A percentile compares a stretch with the other conserved stretches of the same genome.
Evolutionary conservation across 257 asterid genomes (phyloP).

Genomic region (Forsythia suspensa): DNA sequence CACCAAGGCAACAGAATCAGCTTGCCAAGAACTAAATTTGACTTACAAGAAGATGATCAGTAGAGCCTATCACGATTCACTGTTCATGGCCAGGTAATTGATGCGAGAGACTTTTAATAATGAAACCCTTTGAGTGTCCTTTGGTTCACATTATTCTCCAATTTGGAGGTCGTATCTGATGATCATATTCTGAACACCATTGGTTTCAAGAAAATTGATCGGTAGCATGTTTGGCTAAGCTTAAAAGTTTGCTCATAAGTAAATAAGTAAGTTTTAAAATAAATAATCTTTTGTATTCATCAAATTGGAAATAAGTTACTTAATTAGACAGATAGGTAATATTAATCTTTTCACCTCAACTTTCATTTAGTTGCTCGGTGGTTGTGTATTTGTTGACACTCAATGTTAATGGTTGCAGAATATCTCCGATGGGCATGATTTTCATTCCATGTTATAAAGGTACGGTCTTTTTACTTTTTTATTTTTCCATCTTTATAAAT

Average conservation of each 20-base stretch:
- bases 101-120: neutral
- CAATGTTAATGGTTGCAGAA: slow-evolving; percentile 44
- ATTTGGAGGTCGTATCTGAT: no score
- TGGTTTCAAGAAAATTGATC: neutral
- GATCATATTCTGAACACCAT: neutral
- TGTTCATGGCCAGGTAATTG: slow-evolving; percentile 91
- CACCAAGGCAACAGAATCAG: slow-evolving; percentile 71
- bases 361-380: neutral
- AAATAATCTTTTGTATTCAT: neutral
- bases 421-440: slow-evolving; percentile 95
- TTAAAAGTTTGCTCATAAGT: neutral
- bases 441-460: slow-evolving; percentile 98
- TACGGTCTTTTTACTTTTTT: slow-evolving; percentile 15
- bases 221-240: neutral
- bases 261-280: neutral
- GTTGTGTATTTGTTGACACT: slow-evolving; percentile 10
- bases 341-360: neutral
- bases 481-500: neutral
- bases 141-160: neutral
- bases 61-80: slow-evolving; percentile 93
- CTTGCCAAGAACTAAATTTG: slow-evolving; percentile 68
- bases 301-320: neutral
- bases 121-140: neutral
- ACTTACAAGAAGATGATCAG: slow-evolving; percentile 91
- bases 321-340: neutral